phyloP scores from a whole-genome alignment of 352 stramenopile species.

The Globisporangium cystogenes region DNA sequence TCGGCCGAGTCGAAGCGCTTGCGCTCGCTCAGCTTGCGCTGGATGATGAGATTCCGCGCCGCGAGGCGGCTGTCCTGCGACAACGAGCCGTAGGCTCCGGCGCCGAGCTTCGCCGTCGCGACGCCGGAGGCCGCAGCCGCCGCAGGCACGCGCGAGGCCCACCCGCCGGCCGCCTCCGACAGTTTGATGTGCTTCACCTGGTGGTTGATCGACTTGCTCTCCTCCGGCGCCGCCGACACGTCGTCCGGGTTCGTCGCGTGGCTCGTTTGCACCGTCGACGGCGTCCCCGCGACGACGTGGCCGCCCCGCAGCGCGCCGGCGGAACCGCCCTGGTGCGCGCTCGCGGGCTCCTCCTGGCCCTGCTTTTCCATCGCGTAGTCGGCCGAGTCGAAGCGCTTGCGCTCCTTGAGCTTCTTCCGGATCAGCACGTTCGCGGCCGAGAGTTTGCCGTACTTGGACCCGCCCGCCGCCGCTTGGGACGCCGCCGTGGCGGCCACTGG shows the following conservation, averaged over 20 bases:
- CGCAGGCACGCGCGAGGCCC: conserved; percentile 10
- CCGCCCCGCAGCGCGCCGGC: conserved; percentile 11
- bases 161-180: conserved; percentile 29
- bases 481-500: conserved; percentile 1
- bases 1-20: conserved; percentile 80
- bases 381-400: conserved; percentile 79
- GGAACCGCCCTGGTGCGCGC: conserved; percentile 15
- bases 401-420: conserved; percentile 72
- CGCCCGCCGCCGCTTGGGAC: conserved; percentile 1
- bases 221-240: conserved; percentile 1
- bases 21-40: conserved; percentile 58
- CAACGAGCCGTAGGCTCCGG: conserved; percentile 4
- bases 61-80: conserved; percentile 32
- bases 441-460: conserved; percentile 57
- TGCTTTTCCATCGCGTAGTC: conserved; percentile 72
- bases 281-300: conserved; percentile 17
- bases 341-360: conserved; percentile 14
- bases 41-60: conserved; percentile 56
- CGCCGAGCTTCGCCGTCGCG: conserved; percentile 12
- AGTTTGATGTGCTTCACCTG: conserved; percentile 81
- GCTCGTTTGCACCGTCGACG: conserved; percentile 13
- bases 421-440: conserved; percentile 69
- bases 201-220: conserved; percentile 33
- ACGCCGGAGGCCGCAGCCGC: conserved; percentile 6
- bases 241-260: background rate